Evolutionary conservation across 345 rosid genomes (phyloP), one percentile per base, ranked within the genome.

Genomic region (Gossypium thurberi): DNA sequence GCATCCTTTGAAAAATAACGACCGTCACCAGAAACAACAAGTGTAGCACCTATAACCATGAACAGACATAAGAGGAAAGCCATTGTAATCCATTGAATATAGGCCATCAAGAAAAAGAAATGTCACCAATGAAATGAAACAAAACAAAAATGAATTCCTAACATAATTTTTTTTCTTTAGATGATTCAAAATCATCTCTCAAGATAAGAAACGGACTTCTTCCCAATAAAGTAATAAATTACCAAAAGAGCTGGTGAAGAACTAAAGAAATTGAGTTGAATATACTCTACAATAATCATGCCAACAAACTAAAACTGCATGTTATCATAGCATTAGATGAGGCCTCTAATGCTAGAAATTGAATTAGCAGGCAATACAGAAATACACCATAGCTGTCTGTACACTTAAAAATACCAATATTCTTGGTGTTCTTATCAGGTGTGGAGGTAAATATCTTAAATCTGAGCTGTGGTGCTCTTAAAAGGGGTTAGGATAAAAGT

Each of bases 11-110:
- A 96, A 82, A 40, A 96, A 82, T 93, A 96, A 70, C 98, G 95
- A 50, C 99, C 99, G 87, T 96, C 99, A 75, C 99, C 99, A 82
- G 98, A 93, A 80, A 96, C 98, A 75, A 93, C 97, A 8, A 96
- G 97, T 12, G 97, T 93, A 75, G 95, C 95, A 79, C 99, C 98
- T 96, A 78, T 74, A 75, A 47, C 71, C 3, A 72, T 4, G 57
- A 80, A 62, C 6, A 62, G 18, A 37, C 65, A 65, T 18, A 58
- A 58, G 55, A 21, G 42, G 42, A 25, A 59, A 48, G 56, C 26
- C 23, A n/a, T 23, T 21, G 25, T 25, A 61, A 48, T 51, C 6
- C 46, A 51, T 26, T 51, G 17, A 28, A 69, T 69, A 11, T 4
- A 69, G n/a, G 26, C 18, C 17, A 50, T 10, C 44, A 50, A 26